Conservation (phyloP, 768 basidiomycete genomes). For the Lactarius tabidus region DNA sequence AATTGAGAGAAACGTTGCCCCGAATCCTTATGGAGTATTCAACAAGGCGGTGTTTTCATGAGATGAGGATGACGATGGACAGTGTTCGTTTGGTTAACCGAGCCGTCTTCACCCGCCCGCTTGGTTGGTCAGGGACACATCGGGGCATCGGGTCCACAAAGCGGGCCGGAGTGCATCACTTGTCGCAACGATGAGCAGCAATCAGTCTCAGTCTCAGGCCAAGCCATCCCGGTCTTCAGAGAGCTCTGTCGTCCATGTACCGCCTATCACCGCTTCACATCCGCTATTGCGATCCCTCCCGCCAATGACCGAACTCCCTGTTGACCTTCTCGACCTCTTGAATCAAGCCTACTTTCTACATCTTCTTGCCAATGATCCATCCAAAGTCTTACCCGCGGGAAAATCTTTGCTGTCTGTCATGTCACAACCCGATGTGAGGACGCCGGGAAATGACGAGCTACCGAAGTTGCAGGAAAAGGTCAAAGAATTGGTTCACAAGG, state of each 20-base stretch:
- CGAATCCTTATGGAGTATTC: not conserved
- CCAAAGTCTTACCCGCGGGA: constrained; percentile 59
- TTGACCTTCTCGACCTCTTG: constrained; percentile 52
- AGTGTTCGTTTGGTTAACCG: not conserved
- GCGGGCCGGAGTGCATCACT: not conserved
- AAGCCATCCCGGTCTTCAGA: not conserved
- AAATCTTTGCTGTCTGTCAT: constrained; percentile 70
- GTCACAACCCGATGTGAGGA: constrained; percentile 30
- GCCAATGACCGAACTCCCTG: constrained; percentile 39
- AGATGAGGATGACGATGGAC: not conserved
- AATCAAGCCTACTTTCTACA: constrained; percentile 65
- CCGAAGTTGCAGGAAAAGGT: constrained; percentile 47
- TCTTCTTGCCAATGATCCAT: constrained; percentile 58
- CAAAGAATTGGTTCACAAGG: constrained; percentile 47
- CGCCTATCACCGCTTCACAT: constrained; percentile 14
- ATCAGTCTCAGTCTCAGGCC: not conserved
- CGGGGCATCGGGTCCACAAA: not conserved
- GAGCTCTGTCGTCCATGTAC: constrained; percentile 2
- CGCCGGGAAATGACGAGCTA: constrained; percentile 23
- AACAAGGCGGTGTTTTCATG: constrained; percentile 1
- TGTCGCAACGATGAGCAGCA: not conserved
- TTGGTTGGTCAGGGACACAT: not conserved
- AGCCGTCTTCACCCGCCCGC: not conserved
- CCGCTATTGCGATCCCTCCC: constrained; percentile 27
- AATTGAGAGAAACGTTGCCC: not conserved